Base-by-base conservation (phyloP, 768 basidiomycete genomes). In the Boletus eberwhitei region DNA sequence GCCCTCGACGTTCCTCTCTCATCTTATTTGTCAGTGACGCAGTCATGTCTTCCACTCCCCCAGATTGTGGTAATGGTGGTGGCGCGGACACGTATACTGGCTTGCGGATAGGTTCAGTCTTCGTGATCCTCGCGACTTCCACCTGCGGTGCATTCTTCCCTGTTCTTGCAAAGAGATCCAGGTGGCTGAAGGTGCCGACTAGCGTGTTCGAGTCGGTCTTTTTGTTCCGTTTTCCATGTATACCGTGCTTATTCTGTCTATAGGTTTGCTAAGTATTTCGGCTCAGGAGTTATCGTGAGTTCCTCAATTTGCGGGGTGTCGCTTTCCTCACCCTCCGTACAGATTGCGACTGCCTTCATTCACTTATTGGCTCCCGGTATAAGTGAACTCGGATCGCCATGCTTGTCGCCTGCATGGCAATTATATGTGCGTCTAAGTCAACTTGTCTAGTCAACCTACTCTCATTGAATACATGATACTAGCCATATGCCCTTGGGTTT, bases 281-380 rank as follows among this genome's bases (percentile, higher is more conserved):
- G 93, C 26, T 92, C 90, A 14, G 93, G 93, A 24, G 88, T 92
- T 46, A 91, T 92, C 61, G 88, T 90, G 54, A 62, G 86, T 74
- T 31, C 16, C 12, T 60, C 41, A 0, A 16, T n/a, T 37, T 38
- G 14, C 48, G 44, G 2, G 13, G 24, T 13, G 22, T 38, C 31
- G 19, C 21, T 35, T 34, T 44, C 21, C 35, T 57, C 9, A 58
- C 39, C 22, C 19, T 42, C 9, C 58, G 49, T 45, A 26, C 59
- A 91, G 89, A 87, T 97, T 54, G 92, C 92, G 1, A 96, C 93
- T 11, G 87, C 90, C 4, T 96, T 91, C 68, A 90, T 92, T 35
- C 90, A 93, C 69, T 78, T 96, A 0, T 75, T 96, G 7, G 73
- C 80, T 7, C 88, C 95, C 1, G 95, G 83, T 0, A 73, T 91